phyloP scores from a whole-genome alignment of 2,329 filamentous ascomycete genomes.

The Neurospora sp. region DNA sequence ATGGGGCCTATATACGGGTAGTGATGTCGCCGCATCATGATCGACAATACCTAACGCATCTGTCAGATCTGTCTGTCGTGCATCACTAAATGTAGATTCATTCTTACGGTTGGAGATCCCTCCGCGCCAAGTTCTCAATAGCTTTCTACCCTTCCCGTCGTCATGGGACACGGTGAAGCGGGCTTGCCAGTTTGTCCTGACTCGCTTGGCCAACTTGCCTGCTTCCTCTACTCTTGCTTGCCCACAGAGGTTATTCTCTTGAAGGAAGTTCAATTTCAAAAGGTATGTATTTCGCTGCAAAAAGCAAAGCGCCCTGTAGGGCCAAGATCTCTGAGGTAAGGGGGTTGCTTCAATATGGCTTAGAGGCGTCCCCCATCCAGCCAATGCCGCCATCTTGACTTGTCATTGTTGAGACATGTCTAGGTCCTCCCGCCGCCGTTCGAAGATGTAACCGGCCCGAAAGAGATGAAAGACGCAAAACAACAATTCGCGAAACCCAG shows the following conservation, averaged over 20 bases:
- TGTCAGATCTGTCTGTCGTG: slow-evolving; percentile 19
- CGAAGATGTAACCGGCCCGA: neutral
- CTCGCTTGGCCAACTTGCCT: neutral
- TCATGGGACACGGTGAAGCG: neutral
- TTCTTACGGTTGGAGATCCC: neutral
- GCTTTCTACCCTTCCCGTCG: neutral
- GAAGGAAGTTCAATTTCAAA: neutral
- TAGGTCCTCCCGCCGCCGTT: neutral
- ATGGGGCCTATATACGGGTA: neutral
- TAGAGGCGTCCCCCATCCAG: neutral
- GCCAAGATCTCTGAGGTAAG: neutral
- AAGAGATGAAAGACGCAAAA: neutral
- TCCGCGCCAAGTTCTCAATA: neutral
- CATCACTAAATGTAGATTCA: slow-evolving; percentile 7
- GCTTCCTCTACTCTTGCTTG: neutral
- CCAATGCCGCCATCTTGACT: neutral
- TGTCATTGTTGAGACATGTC: neutral
- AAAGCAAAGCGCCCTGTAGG: slow-evolving; percentile 1
- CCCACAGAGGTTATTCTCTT: neutral
- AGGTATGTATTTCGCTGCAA: neutral
- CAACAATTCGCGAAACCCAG: neutral
- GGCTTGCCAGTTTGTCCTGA: neutral
- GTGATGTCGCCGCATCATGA: slow-evolving; percentile 18
- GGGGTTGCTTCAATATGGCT: neutral
- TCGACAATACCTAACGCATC: slow-evolving; percentile 18